phyloP scores from a whole-genome alignment of 441 rosid genomes.

The Caryocar brasiliense region DNA sequence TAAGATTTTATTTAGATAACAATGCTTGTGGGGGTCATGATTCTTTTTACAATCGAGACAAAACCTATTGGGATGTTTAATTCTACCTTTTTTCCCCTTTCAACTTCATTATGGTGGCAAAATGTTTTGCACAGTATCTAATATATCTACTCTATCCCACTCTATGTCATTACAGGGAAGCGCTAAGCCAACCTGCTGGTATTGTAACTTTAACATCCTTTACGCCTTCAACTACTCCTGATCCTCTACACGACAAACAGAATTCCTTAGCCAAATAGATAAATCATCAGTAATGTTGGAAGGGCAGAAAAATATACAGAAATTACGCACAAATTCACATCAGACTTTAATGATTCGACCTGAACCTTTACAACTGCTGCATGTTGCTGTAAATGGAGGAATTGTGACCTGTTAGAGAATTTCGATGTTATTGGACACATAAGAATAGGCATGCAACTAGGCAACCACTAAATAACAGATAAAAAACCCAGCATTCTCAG shows the following conservation, averaged over 20 bases:
- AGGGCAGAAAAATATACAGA: background rate
- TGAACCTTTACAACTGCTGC: slow-evolving; percentile 64
- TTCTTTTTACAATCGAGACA: too few species aligned
- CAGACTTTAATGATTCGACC: slow-evolving; percentile 64
- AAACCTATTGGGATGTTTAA: background rate
- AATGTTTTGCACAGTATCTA: too few species aligned
- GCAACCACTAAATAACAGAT: background rate
- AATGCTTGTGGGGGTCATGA: too few species aligned
- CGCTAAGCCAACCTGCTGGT: slow-evolving; percentile 62
- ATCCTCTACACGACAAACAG: slow-evolving; percentile 65
- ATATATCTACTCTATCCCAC: background rate
- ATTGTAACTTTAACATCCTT: slow-evolving; percentile 63
- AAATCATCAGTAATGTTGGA: slow-evolving; percentile 8
- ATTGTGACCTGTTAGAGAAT: slow-evolving; percentile 54
- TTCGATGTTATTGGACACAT: slow-evolving; percentile 3
- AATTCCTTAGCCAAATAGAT: slow-evolving; percentile 40
- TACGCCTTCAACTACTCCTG: slow-evolving; percentile 68
- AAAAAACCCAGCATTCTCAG: slow-evolving; percentile 1
- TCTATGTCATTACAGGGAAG: slow-evolving; percentile 7
- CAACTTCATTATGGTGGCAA: slow-evolving; percentile 1
- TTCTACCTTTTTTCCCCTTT: background rate
- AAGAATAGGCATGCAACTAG: background rate
- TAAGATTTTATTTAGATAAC: too few species aligned
- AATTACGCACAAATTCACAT: slow-evolving; percentile 8
- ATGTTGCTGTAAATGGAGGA: slow-evolving; percentile 83